Percentiles rank a stretch among this genome's conserved stretches.
These are phyloP conservation scores for Geosmithia flava DNA, from an alignment of 2,329 filamentous ascomycete genomes.

Conservation along the genomic window DNA sequence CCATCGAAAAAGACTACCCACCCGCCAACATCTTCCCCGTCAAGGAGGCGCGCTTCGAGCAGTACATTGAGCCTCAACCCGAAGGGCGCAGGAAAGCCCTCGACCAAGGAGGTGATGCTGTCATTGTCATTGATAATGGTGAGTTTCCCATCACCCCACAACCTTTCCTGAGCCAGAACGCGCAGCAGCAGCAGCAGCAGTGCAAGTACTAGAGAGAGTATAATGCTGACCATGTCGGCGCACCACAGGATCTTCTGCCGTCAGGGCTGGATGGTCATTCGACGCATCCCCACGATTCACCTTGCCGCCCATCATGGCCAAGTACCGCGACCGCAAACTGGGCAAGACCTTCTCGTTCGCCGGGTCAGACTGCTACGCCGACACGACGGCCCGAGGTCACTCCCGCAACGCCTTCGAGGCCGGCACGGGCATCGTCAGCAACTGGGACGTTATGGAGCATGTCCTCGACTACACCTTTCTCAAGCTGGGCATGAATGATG, in stretches of 20 bases:
- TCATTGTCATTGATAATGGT: conserved; percentile 99
- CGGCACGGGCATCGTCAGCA: conserved; percentile 82
- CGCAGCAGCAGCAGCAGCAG: background rate
- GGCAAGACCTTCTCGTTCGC: conserved; percentile 88
- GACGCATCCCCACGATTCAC: conserved; percentile 69
- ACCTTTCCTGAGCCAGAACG: background rate
- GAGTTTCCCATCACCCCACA: conserved; percentile 12
- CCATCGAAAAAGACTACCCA: conserved; percentile 29
- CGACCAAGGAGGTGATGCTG: conserved; percentile 32
- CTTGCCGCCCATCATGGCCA: conserved; percentile 82
- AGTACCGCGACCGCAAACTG: conserved; percentile 88
- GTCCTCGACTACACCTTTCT: conserved; percentile 89
- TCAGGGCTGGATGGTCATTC: conserved; percentile 94
- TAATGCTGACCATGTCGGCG: background rate
- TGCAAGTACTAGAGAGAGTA: no score
- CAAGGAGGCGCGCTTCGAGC: conserved; percentile 49
- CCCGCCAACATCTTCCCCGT: conserved; percentile 46
- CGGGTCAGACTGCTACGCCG: conserved; percentile 84
- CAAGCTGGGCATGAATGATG: conserved; percentile 76
- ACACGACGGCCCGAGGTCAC: conserved; percentile 84
- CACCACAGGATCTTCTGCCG: conserved; percentile 62
- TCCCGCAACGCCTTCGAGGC: conserved; percentile 84
- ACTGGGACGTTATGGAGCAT: conserved; percentile 97
- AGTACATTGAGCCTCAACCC: conserved; percentile 36
- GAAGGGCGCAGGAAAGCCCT: conserved; percentile 63